Evolutionary conservation across 2,329 filamentous ascomycete species (phyloP).

Genomic region (Fusarium pininemorale): DNA sequence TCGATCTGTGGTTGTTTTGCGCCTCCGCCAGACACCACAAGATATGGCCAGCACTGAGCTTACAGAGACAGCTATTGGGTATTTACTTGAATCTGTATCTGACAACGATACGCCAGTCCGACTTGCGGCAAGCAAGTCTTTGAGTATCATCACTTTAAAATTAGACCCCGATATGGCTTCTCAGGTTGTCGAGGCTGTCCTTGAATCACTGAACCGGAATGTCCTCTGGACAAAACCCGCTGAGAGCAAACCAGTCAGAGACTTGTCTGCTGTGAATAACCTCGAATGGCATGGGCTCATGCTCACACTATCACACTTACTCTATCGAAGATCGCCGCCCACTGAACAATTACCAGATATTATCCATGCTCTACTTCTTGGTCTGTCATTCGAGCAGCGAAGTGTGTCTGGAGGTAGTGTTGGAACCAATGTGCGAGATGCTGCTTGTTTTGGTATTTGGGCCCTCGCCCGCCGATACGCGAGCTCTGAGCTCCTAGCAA

Average conservation of each 20-base stretch:
- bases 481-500: slow-evolving; percentile 76
- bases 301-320: slow-evolving; percentile 83
- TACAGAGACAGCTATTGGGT: slow-evolving; percentile 83
- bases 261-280: slow-evolving; percentile 80
- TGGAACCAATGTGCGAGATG: slow-evolving; percentile 91
- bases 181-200: slow-evolving; percentile 87
- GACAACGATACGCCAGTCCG: slow-evolving; percentile 93
- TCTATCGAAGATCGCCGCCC: slow-evolving; percentile 86
- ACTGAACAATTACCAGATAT: slow-evolving; percentile 75
- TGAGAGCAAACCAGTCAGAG: slow-evolving; percentile 53
- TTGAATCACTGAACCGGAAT: slow-evolving; percentile 72
- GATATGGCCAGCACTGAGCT: slow-evolving; percentile 60
- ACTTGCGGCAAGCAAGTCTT: slow-evolving; percentile 89
- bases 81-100: slow-evolving; percentile 78
- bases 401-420: slow-evolving; percentile 84
- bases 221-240: slow-evolving; percentile 61
- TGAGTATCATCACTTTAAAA: slow-evolving; percentile 86
- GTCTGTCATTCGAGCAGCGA: slow-evolving; percentile 88
- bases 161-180: slow-evolving; percentile 82
- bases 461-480: slow-evolving; percentile 87
- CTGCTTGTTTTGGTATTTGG: slow-evolving; percentile 97
- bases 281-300: slow-evolving; percentile 93
- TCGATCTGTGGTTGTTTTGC: slow-evolving; percentile 75
- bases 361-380: slow-evolving; percentile 78
- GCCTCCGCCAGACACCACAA: slow-evolving; percentile 62